Evolutionary conservation across 1,284 basidiomycete genomes (phyloP).

Genomic region (Leccinum fuscescens): DNA sequence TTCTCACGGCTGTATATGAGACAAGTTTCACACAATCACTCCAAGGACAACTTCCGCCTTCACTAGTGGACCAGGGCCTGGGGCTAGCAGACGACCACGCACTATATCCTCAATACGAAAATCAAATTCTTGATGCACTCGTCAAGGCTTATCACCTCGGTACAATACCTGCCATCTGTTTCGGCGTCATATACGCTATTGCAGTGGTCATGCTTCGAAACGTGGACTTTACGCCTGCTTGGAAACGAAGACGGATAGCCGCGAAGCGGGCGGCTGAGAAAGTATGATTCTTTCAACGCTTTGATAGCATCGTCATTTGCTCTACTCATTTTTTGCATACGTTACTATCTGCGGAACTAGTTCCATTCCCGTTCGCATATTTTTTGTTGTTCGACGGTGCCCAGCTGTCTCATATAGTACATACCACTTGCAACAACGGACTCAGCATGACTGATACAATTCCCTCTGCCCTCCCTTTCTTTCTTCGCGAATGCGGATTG

Average conservation of each 20-base stretch:
- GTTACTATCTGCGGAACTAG: conserved; percentile 18
- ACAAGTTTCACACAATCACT: conserved; percentile 33
- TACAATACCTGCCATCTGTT: conserved; percentile 33
- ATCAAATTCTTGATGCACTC: conserved; percentile 32
- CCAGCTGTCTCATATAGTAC: not conserved
- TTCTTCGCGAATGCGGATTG: not conserved
- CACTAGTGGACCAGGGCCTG: conserved; percentile 31
- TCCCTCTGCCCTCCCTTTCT: not conserved
- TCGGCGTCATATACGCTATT: conserved; percentile 32
- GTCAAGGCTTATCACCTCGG: conserved; percentile 35
- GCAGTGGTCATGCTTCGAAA: conserved; percentile 33
- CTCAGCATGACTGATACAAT: conserved; percentile 6
- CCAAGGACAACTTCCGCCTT: conserved; percentile 26
- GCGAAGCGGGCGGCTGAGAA: conserved; percentile 23
- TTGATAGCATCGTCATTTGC: conserved; percentile 12
- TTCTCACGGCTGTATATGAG: conserved; percentile 33
- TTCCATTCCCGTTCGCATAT: not conserved
- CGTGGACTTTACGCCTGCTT: conserved; percentile 34
- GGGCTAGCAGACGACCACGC: conserved; percentile 30
- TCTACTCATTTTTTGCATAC: conserved; percentile 16
- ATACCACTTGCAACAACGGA: not conserved
- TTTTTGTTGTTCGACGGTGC: not conserved
- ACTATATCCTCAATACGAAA: conserved; percentile 33
- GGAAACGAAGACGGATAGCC: conserved; percentile 34
- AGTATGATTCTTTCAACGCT: conserved; percentile 21